These are phyloP conservation scores for Exobasidium cylindrosporum DNA, from an alignment of 1,284 basidiomycete genomes.

Conservation along the genomic window DNA sequence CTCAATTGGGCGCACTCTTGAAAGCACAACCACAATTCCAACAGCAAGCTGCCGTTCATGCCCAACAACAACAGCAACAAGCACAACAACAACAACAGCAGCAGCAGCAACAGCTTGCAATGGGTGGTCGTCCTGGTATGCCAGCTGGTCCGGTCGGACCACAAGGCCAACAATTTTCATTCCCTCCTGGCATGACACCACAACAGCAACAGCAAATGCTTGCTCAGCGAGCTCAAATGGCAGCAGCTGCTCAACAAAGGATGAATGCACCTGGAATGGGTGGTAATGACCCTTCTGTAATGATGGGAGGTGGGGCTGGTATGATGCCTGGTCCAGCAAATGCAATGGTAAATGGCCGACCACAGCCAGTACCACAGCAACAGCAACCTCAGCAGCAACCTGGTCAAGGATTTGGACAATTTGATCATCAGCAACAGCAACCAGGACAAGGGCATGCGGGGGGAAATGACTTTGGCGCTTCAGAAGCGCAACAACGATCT, in stretches of 20 bases:
- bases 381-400: slow-evolving; percentile 12
- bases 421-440: slow-evolving; percentile 29
- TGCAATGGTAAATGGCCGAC: slow-evolving; percentile 12
- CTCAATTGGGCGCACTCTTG: slow-evolving; percentile 22
- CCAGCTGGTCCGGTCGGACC: slow-evolving; percentile 21
- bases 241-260: slow-evolving; percentile 23
- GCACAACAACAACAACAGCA: slow-evolving; percentile 14
- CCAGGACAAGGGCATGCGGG: slow-evolving; percentile 13
- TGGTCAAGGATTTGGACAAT: neutral
- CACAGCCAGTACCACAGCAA: slow-evolving; percentile 23
- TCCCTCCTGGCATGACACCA: slow-evolving; percentile 6
- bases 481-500: slow-evolving; percentile 4
- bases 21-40: slow-evolving; percentile 12
- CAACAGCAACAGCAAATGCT: slow-evolving; percentile 26
- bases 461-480: neutral
- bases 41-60: slow-evolving; percentile 29
- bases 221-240: slow-evolving; percentile 24
- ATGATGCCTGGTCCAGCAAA: slow-evolving; percentile 2
- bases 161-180: neutral
- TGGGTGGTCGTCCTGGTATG: slow-evolving; percentile 10
- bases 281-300: slow-evolving; percentile 41
- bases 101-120: slow-evolving; percentile 14
- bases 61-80: slow-evolving; percentile 14
- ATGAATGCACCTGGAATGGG: slow-evolving; percentile 37
- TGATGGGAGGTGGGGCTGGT: slow-evolving; percentile 40